A percentile compares a stretch with the other conserved stretches of the same genome.
Conservation (phyloP, 768 basidiomycete genomes). For the Crepidotus variabilis region DNA sequence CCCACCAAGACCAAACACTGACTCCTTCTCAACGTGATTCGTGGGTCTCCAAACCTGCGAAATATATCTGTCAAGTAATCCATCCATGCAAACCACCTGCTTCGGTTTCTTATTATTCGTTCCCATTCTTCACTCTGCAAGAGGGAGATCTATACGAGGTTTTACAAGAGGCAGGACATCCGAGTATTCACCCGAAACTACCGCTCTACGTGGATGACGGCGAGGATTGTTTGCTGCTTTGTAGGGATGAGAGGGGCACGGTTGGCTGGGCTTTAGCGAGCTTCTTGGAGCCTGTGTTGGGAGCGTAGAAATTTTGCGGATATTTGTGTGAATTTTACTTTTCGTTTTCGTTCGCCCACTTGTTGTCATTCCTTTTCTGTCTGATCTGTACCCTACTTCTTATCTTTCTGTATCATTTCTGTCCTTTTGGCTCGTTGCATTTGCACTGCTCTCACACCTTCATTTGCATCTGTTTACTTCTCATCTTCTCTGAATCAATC, state of each 20-base stretch:
- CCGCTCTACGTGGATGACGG: constrained; percentile 74
- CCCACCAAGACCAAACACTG: constrained; percentile 16
- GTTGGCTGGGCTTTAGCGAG: constrained; percentile 84
- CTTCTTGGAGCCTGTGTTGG: constrained; percentile 55
- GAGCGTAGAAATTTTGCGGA: neutral
- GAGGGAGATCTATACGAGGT: constrained; percentile 64
- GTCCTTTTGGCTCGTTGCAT: too few species aligned
- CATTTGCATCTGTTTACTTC: too few species aligned
- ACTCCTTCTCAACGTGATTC: constrained; percentile 32
- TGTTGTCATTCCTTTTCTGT: too few species aligned
- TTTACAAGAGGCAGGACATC: constrained; percentile 75
- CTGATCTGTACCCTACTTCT: too few species aligned
- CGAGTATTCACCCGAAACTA: constrained; percentile 65
- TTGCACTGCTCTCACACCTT: too few species aligned
- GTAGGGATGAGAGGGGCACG: constrained; percentile 48
- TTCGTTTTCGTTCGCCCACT: too few species aligned
- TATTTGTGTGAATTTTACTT: too few species aligned
- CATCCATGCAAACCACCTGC: constrained; percentile 65
- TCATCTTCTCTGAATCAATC: too few species aligned
- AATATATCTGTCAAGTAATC: constrained; percentile 66
- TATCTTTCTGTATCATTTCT: too few species aligned
- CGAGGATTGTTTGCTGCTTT: constrained; percentile 77
- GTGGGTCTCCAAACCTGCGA: constrained; percentile 44
- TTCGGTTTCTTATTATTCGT: constrained; percentile 63
- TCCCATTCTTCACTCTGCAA: constrained; percentile 73